Evolutionary conservation across 306 rosid species (phyloP), one percentile per base, ranked within the genome.

Genomic region (Cucumis melo): DNA sequence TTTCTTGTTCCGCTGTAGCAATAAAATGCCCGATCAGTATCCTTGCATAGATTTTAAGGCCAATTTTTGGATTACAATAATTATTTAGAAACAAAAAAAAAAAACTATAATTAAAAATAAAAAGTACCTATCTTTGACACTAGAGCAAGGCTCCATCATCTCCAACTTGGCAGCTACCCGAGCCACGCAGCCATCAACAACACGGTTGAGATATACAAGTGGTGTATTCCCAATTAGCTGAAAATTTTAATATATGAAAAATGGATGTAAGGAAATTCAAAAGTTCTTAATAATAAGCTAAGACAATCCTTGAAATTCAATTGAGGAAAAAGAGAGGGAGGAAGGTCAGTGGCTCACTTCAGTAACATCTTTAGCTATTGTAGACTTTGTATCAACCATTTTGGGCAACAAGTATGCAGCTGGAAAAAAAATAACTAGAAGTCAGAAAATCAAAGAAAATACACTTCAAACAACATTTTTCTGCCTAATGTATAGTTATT

Each of bases 131-230:
- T 93, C 98, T 78, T 93, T 93, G 86, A 93, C 97, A 42, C 96
- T 93, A 42, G 98, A 93, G 87, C 97, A 93, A 60, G 98, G 98
- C 57, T 93, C 98, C 98, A 93, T 83, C 98, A 88, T 86, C 88
- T 93, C 98, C 65, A 93, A 85, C 88, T 91, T 93, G 6, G 98
- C 98, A 55, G 98, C 98, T 83, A 93, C 76, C 63, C 68, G 79
- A 7, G 86, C 93, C 44, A 85, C 93, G 32, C 98, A 93, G 16
- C 90, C 97, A 81, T 89, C 93, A 13, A 85, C 89, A 5, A 93
- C 79, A 58, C 62, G 93, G 86, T 91, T 93, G 85, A 93, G 98
- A 87, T 87, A 93, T 0, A 92, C 93, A 83, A 92, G 75, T 7
- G 97, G 96, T 14, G 97, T 92, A 41, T 87, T 88, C n/a, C 93